phyloP scores from a whole-genome alignment of 495 filamentous ascomycete species.

The Cetradonia linearis region DNA sequence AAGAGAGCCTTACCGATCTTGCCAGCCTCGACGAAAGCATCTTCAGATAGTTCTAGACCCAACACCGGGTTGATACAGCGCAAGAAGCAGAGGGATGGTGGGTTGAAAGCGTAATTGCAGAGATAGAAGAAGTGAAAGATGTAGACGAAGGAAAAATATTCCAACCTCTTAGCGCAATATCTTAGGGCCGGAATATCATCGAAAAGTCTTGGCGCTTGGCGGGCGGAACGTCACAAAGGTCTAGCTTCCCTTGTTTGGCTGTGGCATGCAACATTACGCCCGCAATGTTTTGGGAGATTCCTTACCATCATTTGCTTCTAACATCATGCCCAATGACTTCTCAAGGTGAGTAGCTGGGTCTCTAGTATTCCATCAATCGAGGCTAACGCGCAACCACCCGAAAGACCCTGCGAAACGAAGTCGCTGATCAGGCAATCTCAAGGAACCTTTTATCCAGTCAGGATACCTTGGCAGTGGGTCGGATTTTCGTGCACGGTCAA shows the following conservation, averaged over 20 bases:
- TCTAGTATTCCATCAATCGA: neutral
- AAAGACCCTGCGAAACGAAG: slow-evolving; percentile 48
- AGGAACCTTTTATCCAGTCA: slow-evolving; percentile 63
- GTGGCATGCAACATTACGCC: slow-evolving; percentile 6
- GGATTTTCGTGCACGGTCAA: neutral
- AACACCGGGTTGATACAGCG: slow-evolving; percentile 24
- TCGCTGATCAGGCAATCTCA: slow-evolving; percentile 52
- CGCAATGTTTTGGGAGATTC: neutral
- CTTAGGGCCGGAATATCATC: neutral
- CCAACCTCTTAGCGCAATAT: neutral
- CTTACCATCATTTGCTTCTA: neutral
- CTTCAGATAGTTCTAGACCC: slow-evolving; percentile 26
- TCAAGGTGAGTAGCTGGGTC: slow-evolving; percentile 2
- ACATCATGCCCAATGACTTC: slow-evolving; percentile 23
- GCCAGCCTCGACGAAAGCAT: slow-evolving; percentile 49
- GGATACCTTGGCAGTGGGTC: slow-evolving; percentile 47
- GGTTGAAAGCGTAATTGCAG: neutral
- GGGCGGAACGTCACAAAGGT: slow-evolving; percentile 5
- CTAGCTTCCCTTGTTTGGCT: slow-evolving; percentile 1
- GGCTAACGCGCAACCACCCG: slow-evolving; percentile 6
- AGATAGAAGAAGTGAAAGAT: neutral
- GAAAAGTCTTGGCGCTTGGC: neutral
- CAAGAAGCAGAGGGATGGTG: neutral
- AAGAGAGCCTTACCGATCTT: slow-evolving; percentile 52
- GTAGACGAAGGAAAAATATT: slow-evolving; percentile 5